Evolutionary conservation across 305 asterid species (phyloP).

Genomic region (Rubia occidens): DNA sequence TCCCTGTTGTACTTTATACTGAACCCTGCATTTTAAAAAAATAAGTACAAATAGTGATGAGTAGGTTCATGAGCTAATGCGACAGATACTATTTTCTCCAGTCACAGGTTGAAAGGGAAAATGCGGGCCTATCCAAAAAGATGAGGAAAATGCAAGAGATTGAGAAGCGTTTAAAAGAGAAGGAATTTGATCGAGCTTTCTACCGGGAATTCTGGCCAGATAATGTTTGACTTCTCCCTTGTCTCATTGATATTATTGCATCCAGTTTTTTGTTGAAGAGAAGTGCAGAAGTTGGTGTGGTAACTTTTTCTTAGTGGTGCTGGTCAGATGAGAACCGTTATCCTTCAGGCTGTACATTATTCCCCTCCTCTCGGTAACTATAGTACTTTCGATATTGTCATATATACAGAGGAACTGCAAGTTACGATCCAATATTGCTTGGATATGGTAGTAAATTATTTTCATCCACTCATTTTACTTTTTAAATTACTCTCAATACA

Average conservation of each 20-base stretch:
- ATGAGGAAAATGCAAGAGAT: constrained; percentile 56
- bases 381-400: background rate
- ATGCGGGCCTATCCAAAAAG: constrained; percentile 47
- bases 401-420: background rate
- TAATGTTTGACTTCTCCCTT: constrained; percentile 41
- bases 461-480: too few relatives aligned
- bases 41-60: background rate
- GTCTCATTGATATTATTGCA: background rate
- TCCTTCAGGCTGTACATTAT: background rate
- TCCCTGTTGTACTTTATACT: background rate
- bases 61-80: background rate
- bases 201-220: constrained; percentile 97
- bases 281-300: background rate
- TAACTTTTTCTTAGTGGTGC: background rate
- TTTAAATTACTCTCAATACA: too few relatives aligned
- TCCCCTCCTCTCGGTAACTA: background rate
- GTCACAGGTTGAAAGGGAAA: constrained; percentile 34
- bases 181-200: constrained; percentile 62
- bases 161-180: constrained; percentile 63
- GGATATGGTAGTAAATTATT: background rate
- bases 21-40: background rate
- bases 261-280: background rate
- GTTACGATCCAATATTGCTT: background rate
- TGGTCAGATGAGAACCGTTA: background rate
- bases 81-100: constrained; percentile 18